Evolutionary conservation across 306 rosid genomes (phyloP), one percentile per base, ranked within the genome.

Genomic region (Inga laurina): DNA sequence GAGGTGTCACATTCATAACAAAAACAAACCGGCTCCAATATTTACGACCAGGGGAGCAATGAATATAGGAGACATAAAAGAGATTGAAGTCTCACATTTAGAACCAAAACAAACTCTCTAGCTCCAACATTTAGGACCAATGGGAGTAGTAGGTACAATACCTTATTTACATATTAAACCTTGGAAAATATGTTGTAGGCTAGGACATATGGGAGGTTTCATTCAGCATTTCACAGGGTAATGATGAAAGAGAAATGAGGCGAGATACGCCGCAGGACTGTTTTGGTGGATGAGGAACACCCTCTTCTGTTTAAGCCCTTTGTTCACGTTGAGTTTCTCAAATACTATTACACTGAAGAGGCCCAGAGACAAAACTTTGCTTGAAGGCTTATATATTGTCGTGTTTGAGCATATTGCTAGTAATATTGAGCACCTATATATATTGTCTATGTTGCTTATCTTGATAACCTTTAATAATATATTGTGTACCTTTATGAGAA

Each of bases 231-330:
- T 79, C 98, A 92, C 57, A 34, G 93, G 13, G 98, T 92, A 67
- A 88, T 92, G 93, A 90, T 92, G 92, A 86, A 34, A 0, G 95
- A 32, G 98, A 59, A 84, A 87, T 43, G 88, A 87, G 21, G 92
- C 87, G 21, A 90, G 97, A 84, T 94, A 92, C 81, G 85, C 93
- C 0, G 54, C 64, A 3, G 98, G 92, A 49, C 27, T 91, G 52
- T 90, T 92, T 83, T 91, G 1, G 97, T 91, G 41, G 94, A 94
- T 48, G 96, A 92, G 59, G 90, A 86, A 8, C 94, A 92, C 72
- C 98, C 96, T 79, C 75, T 91, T 16, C 85, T 87, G 34, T 94
- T 78, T 65, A 91, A 89, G 85, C 93, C 95, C 66, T 91, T 79
- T 83, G 92, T 92, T 79, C 87, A 87, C 51, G 83, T 81, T 24